Evolutionary conservation across 2,329 filamentous ascomycete genomes (phyloP).

Genomic region (Microcyclosporella mali): DNA sequence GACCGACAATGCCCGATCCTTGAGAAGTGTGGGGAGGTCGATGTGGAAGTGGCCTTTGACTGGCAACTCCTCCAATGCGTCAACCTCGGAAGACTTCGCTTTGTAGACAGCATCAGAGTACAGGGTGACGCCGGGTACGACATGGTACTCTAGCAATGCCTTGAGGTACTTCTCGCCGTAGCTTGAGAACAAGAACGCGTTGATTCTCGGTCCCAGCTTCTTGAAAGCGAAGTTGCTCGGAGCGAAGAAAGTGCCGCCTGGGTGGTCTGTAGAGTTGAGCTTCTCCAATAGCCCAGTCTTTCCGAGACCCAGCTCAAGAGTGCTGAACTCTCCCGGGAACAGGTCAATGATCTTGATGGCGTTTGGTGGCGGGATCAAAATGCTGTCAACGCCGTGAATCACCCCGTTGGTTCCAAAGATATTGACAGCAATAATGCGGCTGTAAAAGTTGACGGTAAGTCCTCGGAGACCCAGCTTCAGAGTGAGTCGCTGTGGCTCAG

Average conservation of each 20-base stretch:
- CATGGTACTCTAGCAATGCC: constrained; percentile 72
- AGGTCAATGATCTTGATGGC: constrained; percentile 58
- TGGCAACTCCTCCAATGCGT: constrained; percentile 26
- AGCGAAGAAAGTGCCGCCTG: constrained; percentile 72
- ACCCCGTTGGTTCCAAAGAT: constrained; percentile 72
- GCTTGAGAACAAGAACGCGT: constrained; percentile 78
- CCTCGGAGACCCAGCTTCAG: constrained; percentile 59
- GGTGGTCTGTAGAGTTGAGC: constrained; percentile 48
- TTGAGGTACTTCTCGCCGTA: constrained; percentile 68
- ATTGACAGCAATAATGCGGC: constrained; percentile 62
- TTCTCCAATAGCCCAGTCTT: constrained; percentile 66
- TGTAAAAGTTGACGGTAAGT: constrained; percentile 70
- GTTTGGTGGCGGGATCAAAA: constrained; percentile 70
- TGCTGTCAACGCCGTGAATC: constrained; percentile 67
- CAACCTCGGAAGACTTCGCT: constrained; percentile 21
- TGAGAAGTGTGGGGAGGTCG: constrained; percentile 67
- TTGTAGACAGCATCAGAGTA: constrained; percentile 80
- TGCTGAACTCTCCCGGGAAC: constrained; percentile 68
- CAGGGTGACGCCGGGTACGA: constrained; percentile 65
- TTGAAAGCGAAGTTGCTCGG: constrained; percentile 76
- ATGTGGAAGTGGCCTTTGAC: constrained; percentile 53
- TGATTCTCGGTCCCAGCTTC: constrained; percentile 64
- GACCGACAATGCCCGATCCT: constrained; percentile 59
- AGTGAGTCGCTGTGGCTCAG: constrained; percentile 62
- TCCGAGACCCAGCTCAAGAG: constrained; percentile 64